A percentile compares a stretch with the other conserved stretches of the same genome.
Conservation (phyloP, 176 grass and related monocot genomes). For the Triticum turgidum region DNA sequence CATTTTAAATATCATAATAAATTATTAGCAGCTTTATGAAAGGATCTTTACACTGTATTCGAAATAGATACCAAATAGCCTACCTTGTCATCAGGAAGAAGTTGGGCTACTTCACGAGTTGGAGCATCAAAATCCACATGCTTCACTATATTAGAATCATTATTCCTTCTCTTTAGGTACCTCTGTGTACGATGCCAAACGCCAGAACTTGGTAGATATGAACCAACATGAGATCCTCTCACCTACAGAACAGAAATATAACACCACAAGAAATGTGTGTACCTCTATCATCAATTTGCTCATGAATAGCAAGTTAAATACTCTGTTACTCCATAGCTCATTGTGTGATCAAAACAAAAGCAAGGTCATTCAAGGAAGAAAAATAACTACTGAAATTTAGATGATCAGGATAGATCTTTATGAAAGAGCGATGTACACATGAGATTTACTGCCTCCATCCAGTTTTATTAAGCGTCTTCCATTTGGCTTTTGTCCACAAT, state of each 20-base stretch:
- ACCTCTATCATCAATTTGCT: slow-evolving; percentile 23
- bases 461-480: not conserved
- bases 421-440: not conserved
- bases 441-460: not conserved
- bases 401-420: not conserved
- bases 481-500: not conserved
- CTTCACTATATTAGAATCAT: slow-evolving; percentile 70
- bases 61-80: not conserved
- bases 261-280: not conserved
- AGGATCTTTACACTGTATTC: not conserved
- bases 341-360: not conserved
- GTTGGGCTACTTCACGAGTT: slow-evolving; percentile 82
- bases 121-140: slow-evolving; percentile 99
- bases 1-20: slow-evolving; percentile 7
- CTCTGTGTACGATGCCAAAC: slow-evolving; percentile 96
- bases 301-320: not conserved
- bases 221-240: slow-evolving; percentile 97
- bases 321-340: not conserved
- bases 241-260: slow-evolving; percentile 61
- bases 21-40: not conserved
- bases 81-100: slow-evolving; percentile 90
- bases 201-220: slow-evolving; percentile 93
- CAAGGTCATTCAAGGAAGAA: not conserved
- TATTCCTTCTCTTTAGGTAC: slow-evolving; percentile 65
- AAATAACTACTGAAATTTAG: not conserved